Evolutionary conservation across 306 rosid species (phyloP).

Genomic region (Fagus sylvatica): DNA sequence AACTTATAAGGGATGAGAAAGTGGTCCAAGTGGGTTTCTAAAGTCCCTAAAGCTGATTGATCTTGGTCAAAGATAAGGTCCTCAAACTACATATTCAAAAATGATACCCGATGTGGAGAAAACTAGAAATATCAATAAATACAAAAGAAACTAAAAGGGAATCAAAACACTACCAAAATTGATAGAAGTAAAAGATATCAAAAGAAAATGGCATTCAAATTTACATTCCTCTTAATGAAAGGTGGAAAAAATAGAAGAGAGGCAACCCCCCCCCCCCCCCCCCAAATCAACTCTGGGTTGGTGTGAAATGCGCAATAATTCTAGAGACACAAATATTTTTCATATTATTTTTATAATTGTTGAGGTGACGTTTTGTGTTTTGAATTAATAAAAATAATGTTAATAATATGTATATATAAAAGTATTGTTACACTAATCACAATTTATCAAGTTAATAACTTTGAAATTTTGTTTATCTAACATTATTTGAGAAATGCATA

Average conservation of each 20-base stretch:
- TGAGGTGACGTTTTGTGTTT: too few species aligned
- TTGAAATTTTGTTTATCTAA: too few species aligned
- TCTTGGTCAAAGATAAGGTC: background rate
- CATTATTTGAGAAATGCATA: background rate
- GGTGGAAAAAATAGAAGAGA: background rate
- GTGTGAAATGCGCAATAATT: constrained; percentile 4
- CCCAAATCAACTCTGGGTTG: background rate
- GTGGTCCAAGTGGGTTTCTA: constrained; percentile 1
- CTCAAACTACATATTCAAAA: background rate
- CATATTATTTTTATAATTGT: too few species aligned
- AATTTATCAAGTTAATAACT: too few species aligned
- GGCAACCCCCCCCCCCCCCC: too few species aligned
- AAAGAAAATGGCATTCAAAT: background rate
- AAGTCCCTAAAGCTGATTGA: background rate
- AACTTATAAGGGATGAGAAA: background rate
- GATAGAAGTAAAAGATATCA: background rate
- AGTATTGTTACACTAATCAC: too few species aligned
- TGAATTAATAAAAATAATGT: too few species aligned
- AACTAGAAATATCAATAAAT: background rate
- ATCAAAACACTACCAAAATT: background rate
- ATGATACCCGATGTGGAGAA: background rate
- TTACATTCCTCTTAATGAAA: background rate
- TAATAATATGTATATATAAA: too few species aligned
- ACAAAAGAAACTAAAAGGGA: background rate
- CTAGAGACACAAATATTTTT: too few species aligned